A percentile compares a stretch with the other conserved stretches of the same genome.
Evolutionary conservation across 805 yeast genomes (phyloP).

Genomic region (Saccharomycopsis oosterbeekiorum): DNA sequence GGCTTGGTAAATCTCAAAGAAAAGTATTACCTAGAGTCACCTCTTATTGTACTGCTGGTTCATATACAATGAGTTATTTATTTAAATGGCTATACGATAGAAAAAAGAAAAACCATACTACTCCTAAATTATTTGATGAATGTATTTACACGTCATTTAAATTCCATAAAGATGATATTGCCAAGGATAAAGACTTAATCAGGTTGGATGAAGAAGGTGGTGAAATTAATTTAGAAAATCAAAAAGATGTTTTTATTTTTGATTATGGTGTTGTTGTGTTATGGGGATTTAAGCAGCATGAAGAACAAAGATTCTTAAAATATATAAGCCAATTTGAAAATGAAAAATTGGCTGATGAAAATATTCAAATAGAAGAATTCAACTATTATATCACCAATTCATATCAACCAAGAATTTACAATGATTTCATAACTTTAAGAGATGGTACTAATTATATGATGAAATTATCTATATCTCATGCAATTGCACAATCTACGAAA

Average conservation of each 20-base stretch:
- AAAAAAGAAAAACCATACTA: slow-evolving; percentile 55
- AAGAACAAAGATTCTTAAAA: slow-evolving; percentile 69
- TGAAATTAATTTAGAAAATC: slow-evolving; percentile 77
- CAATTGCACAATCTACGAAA: slow-evolving; percentile 90
- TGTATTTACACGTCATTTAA: slow-evolving; percentile 86
- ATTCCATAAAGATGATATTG: slow-evolving; percentile 9
- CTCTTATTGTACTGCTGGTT: slow-evolving; percentile 92
- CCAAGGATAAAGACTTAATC: slow-evolving; percentile 34
- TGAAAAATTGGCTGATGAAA: slow-evolving; percentile 85
- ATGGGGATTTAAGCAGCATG: slow-evolving; percentile 88
- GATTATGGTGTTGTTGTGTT: slow-evolving; percentile 95
- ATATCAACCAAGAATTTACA: slow-evolving; percentile 91
- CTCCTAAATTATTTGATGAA: slow-evolving; percentile 87
- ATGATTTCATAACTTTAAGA: slow-evolving; percentile 86
- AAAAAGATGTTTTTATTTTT: slow-evolving; percentile 74
- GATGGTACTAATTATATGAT: slow-evolving; percentile 87
- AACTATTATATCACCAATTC: slow-evolving; percentile 89
- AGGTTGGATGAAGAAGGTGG: slow-evolving; percentile 91
- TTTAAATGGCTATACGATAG: slow-evolving; percentile 71
- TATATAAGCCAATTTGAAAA: slow-evolving; percentile 87
- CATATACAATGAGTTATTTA: slow-evolving; percentile 81
- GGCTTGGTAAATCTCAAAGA: slow-evolving; percentile 68
- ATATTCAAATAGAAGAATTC: slow-evolving; percentile 89
- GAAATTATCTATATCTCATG: slow-evolving; percentile 88
- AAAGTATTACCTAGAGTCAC: slow-evolving; percentile 86